Conservation (phyloP, 2,329 filamentous ascomycete genomes). For the Colletotrichum sp. region DNA sequence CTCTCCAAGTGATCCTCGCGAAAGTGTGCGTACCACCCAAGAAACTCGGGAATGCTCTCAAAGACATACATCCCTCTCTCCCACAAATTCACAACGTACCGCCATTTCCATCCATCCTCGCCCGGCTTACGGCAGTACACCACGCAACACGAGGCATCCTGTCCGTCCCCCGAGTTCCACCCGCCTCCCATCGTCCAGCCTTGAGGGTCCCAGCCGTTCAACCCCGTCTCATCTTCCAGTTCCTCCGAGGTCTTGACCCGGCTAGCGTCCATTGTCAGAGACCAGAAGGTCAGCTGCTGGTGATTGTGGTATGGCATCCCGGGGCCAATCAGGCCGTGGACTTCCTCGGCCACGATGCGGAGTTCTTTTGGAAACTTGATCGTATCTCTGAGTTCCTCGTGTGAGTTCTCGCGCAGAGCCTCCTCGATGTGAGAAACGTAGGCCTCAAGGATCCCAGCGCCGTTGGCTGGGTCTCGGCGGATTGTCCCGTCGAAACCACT, state of each 20-base stretch:
- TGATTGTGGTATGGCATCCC: background rate
- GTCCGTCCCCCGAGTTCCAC: background rate
- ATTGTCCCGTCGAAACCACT: background rate
- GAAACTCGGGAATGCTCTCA: background rate
- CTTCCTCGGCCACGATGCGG: background rate
- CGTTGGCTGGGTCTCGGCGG: background rate
- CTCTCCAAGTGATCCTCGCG: background rate
- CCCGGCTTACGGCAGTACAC: background rate
- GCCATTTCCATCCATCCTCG: background rate
- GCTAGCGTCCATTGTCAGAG: background rate
- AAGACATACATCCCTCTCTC: background rate
- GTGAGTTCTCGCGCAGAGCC: background rate
- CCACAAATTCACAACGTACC: background rate
- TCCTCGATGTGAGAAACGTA: background rate
- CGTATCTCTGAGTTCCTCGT: background rate
- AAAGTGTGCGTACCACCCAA: accelerated
- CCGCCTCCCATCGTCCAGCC: background rate
- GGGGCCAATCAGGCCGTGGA: background rate
- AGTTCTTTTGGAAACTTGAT: background rate
- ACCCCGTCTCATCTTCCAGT: accelerated
- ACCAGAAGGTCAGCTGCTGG: background rate
- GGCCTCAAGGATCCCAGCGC: background rate
- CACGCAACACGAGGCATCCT: background rate
- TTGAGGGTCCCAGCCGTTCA: background rate
- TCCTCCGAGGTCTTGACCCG: accelerated